Evolutionary conservation across 306 rosid species (phyloP).

Genomic region (Vigna reflexopilosa): DNA sequence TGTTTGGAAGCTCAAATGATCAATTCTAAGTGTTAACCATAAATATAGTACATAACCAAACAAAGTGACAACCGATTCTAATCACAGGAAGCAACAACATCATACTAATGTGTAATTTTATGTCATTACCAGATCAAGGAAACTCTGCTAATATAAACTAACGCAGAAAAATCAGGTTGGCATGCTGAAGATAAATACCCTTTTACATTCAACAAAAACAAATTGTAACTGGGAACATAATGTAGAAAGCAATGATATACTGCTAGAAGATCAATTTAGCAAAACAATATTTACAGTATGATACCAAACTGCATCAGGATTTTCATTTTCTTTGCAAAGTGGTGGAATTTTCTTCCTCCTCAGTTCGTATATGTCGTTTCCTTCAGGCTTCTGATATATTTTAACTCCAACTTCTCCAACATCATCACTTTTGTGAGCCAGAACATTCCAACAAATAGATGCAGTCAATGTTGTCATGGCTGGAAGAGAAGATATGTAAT

Average conservation of each 20-base stretch:
- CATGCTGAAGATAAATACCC: not conserved
- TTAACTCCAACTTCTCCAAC: conserved; percentile 83
- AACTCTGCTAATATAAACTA: not conserved
- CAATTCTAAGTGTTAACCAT: not conserved
- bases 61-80: conserved; percentile 3
- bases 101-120: conserved; percentile 20
- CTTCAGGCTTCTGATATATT: conserved; percentile 93
- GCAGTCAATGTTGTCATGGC: conserved; percentile 75
- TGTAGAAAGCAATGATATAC: not conserved
- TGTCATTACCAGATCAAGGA: conserved; percentile 21
- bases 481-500: conserved; percentile 54
- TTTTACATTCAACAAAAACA: conserved; percentile 1
- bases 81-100: conserved; percentile 20
- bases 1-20: conserved; percentile 24
- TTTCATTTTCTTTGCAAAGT: conserved; percentile 86
- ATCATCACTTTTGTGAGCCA: conserved; percentile 94
- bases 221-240: not conserved
- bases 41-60: conserved; percentile 14
- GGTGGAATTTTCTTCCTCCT: conserved; percentile 91
- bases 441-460: conserved; percentile 92
- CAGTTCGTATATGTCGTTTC: conserved; percentile 75
- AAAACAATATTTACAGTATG: conserved; percentile 40
- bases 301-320: conserved; percentile 96
- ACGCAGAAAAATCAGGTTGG: conserved; percentile 13
- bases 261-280: conserved; percentile 34